Evolutionary conservation across 805 yeast genomes (phyloP).

Genomic region (Huiozyma naganishii): DNA sequence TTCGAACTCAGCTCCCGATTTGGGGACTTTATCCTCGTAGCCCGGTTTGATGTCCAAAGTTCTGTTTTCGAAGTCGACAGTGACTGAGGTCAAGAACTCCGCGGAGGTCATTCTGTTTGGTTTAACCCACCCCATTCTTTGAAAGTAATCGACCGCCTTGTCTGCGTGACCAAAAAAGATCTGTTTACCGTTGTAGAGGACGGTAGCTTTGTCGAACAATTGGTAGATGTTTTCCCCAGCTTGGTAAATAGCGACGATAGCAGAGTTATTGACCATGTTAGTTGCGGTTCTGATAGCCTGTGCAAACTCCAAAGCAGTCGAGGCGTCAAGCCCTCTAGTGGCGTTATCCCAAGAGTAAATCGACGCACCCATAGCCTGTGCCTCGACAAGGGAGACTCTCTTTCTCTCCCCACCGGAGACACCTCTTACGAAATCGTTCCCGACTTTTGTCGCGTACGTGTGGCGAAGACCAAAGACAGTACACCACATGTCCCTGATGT

Average conservation of each 20-base stretch:
- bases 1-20: conserved; percentile 47
- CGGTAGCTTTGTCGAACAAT: conserved; percentile 49
- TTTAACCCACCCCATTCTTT: conserved; percentile 51
- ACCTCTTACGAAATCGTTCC: conserved; percentile 59
- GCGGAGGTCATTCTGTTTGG: conserved; percentile 58
- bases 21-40: conserved; percentile 41
- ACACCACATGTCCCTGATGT: conserved; percentile 31
- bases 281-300: conserved; percentile 51
- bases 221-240: conserved; percentile 56
- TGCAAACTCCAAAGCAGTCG: conserved; percentile 57
- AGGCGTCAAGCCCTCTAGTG: conserved; percentile 60
- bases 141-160: conserved; percentile 44
- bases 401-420: conserved; percentile 67
- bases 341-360: conserved; percentile 60
- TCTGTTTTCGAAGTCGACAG: conserved; percentile 53
- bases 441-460: conserved; percentile 52
- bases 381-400: conserved; percentile 62
- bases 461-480: conserved; percentile 47
- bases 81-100: conserved; percentile 55
- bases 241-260: conserved; percentile 57
- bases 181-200: conserved; percentile 51
- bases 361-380: conserved; percentile 41
- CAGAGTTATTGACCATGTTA: conserved; percentile 43
- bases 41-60: conserved; percentile 35
- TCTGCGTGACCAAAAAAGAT: conserved; percentile 47